Base-by-base conservation (phyloP, 129 eudicot species). In the Escallonia herrerae region DNA sequence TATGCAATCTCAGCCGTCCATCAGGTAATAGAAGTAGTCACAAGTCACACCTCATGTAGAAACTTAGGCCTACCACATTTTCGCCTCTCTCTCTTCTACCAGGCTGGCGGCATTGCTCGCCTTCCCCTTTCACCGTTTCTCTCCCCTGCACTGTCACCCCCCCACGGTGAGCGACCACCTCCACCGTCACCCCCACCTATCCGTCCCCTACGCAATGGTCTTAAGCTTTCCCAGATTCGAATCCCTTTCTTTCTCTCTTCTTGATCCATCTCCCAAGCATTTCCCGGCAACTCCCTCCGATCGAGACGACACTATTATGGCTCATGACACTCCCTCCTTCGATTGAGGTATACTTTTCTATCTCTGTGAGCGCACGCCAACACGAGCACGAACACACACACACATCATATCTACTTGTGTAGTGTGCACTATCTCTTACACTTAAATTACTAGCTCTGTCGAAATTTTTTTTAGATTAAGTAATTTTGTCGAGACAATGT, bases 311-410 rank as follows among this genome's bases (percentile, higher is more conserved):
- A 54, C 71, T 73, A 62, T 75, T 71, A 83, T 86, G 95, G 83
- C 79, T 85, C 60, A 77, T 75, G 86, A 86, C 86, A 69, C 90
- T 87, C n/a, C n/a, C n/a, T 53, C 82, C 82, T 5, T 84, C 84
- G 3, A 53, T 79, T 15, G 88, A 84, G 58, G 90, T 84, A 74
- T 61, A 22, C 7, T 2, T 65, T 5, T 65, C 48, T 53, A 33
- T 51, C 66, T 68, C 67, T 33, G 44, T 47, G 9, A 13, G 42
- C 43, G n/a, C 50, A 46, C 43, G 8, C n/a, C n/a, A n/a, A n/a
- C 53, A 65, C 64, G 44, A 64, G 41, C 8, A 8, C 55, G 40
- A 56, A 58, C 68, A 54, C 58, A 47, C 64, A 40, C n/a, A n/a
- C 10, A 58, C 33, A 66, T 48, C 14, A n/a, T 38, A 4, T 60